Evolutionary conservation across 2,329 filamentous ascomycete species (phyloP).

Genomic region (Lachnellula suecica): DNA sequence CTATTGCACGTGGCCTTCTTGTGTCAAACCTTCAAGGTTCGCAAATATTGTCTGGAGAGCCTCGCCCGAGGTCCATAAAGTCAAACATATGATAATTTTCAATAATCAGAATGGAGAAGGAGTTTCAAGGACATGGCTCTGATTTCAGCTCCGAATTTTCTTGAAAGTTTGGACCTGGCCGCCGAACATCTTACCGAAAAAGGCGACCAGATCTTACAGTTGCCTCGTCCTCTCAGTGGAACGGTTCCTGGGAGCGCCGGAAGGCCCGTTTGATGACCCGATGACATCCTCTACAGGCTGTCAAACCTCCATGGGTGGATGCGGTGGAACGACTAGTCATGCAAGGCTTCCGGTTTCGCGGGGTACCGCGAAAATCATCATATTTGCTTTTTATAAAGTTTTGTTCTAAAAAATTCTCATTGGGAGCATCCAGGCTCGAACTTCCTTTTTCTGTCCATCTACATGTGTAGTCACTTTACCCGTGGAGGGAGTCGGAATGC

Average conservation of each 20-base stretch:
- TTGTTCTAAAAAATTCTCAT: constrained; percentile 6
- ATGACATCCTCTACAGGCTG: constrained; percentile 1
- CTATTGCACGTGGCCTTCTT: constrained; percentile 1
- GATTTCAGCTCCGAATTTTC: neutral
- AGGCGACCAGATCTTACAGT: constrained; percentile 9
- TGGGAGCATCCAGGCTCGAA: neutral
- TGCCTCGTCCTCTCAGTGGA: constrained; percentile 8
- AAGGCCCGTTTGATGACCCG: neutral
- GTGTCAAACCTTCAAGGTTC: neutral
- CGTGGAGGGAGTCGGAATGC: neutral
- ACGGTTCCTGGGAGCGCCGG: constrained; percentile 1
- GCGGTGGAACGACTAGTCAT: neutral
- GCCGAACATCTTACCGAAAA: neutral
- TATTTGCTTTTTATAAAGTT: neutral
- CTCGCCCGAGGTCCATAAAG: neutral
- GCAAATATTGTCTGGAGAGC: neutral
- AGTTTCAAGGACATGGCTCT: no score
- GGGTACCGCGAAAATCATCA: neutral
- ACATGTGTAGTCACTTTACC: neutral
- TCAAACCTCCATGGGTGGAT: constrained; percentile 8
- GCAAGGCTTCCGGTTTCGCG: neutral
- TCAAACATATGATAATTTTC: no score
- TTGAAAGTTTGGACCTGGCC: neutral
- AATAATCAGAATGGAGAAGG: no score
- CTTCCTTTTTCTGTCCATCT: neutral